Conservation (phyloP, 2,329 filamentous ascomycete species). For the Didymella exigua region DNA sequence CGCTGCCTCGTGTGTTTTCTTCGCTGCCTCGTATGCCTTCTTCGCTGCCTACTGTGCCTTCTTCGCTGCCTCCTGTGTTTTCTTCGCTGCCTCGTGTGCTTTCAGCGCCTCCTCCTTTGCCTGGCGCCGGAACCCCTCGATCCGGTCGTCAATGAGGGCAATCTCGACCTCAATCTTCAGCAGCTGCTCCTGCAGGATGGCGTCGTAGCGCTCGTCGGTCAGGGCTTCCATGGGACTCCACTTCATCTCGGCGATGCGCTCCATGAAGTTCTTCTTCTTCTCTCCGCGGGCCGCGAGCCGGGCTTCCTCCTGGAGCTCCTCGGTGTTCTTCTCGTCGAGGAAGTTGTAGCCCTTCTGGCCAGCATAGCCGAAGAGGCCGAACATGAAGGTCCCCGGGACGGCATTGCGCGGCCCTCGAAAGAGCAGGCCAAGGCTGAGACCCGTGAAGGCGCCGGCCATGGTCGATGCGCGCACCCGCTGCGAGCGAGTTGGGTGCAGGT, state of each 20-base stretch:
- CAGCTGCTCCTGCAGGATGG: constrained; percentile 73
- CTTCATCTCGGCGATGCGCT: constrained; percentile 63
- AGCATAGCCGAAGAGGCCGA: constrained; percentile 61
- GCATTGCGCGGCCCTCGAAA: constrained; percentile 52
- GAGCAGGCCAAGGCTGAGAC: constrained; percentile 59
- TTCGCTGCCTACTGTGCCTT: constrained; percentile 8
- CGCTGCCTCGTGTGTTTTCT: constrained; percentile 30
- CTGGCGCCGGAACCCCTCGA: constrained; percentile 57
- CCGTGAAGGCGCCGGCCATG: constrained; percentile 72
- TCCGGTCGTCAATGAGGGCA: constrained; percentile 76
- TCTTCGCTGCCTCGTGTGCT: constrained; percentile 10
- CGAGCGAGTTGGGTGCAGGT: constrained; percentile 57
- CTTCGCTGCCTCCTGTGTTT: background rate
- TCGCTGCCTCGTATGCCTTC: constrained; percentile 5
- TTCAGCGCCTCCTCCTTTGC: constrained; percentile 27
- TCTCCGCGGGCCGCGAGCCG: constrained; percentile 27
- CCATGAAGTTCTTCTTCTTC: constrained; percentile 51
- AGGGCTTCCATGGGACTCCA: constrained; percentile 75
- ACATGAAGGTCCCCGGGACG: constrained; percentile 65
- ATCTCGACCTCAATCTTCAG: constrained; percentile 76
- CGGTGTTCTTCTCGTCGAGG: constrained; percentile 55
- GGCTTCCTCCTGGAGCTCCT: constrained; percentile 39
- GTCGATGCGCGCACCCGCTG: constrained; percentile 72
- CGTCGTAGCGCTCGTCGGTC: constrained; percentile 73
- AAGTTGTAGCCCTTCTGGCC: constrained; percentile 64